Evolutionary conservation across 1,284 basidiomycete species (phyloP), one percentile per base, ranked within the genome.

Genomic region (Sparassis latifolia): DNA sequence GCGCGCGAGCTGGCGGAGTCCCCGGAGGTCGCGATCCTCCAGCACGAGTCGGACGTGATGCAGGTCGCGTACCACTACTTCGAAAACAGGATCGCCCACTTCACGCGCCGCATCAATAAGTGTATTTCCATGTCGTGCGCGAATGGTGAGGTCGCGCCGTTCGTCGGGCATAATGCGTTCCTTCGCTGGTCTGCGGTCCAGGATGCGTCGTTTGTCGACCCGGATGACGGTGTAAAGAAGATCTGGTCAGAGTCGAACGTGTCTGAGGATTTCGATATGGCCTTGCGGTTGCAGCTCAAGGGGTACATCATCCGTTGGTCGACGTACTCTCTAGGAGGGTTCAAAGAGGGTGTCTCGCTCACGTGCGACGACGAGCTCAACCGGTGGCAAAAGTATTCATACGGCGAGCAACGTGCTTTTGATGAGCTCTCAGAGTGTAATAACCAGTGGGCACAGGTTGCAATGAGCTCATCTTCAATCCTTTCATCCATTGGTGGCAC

Each of bases 81-180:
- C 59, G 91, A 93, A 64, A 89, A 88, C 60, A 86, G 86, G 2
- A 84, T 93, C 61, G 82, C 88, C 0, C 85, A 85, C 68, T 93
- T 94, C 70, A 92, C 89, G 1, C 79, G 80, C 5, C 75, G 87
- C 30, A 89, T 90, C 67, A 88, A 91, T 68, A 76, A 75, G 60
- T 83, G 78, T 58, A 92, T 92, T 53, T 85, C 86, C 0, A 77
- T 87, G 73, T 79, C 80, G 29, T 84, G 81, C 53, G 83, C 80
- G 3, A 90, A 88, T 58, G 89, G 87, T 42, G 89, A 91, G 67
- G 80, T 86, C 32, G 86, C 90, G 0, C 89, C 89, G 1, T 92
- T 92, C 60, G 87, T 93, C 54, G 91, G 91, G 0, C 91, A 93
- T 67, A 92, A 93, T 53, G 90, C 89, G 2, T 92, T 92, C 70